phyloP scores from a whole-genome alignment of 441 rosid genomes.

The Codiaeum variegatum region DNA sequence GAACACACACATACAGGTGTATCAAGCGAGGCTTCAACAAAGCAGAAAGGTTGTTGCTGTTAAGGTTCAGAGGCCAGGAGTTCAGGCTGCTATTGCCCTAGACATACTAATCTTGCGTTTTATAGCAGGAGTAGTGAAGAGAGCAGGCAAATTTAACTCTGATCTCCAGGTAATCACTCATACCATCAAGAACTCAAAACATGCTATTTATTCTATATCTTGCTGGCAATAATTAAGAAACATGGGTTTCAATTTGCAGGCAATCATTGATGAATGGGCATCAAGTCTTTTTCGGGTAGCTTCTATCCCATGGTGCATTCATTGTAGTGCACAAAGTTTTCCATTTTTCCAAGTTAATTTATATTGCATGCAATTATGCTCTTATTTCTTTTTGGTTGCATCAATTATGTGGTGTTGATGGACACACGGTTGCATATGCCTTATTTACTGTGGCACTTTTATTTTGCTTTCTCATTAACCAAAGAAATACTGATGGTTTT shows the following conservation, averaged over 20 bases:
- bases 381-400: neutral
- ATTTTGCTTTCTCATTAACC: neutral
- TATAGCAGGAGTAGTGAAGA: slow-evolving; percentile 65
- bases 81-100: slow-evolving; percentile 84
- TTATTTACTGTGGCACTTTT: neutral
- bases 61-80: slow-evolving; percentile 95
- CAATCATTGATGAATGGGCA: slow-evolving; percentile 95
- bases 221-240: slow-evolving; percentile 22
- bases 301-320: slow-evolving; percentile 20
- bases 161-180: slow-evolving; percentile 60
- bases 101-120: slow-evolving; percentile 79
- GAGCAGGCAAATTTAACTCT: slow-evolving; percentile 66
- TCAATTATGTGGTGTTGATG: neutral
- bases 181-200: neutral
- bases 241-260: slow-evolving; percentile 50
- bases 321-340: neutral
- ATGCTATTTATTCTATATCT: slow-evolving; percentile 3
- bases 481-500: neutral
- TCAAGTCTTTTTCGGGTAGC: slow-evolving; percentile 87
- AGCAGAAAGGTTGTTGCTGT: slow-evolving; percentile 71
- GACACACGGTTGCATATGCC: neutral
- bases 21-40: slow-evolving; percentile 76
- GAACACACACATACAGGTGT: slow-evolving; percentile 45
- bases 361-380: neutral
- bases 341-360: neutral